Base-by-base conservation (phyloP, 2,329 filamentous ascomycete species). In the Penicillium sp. region DNA sequence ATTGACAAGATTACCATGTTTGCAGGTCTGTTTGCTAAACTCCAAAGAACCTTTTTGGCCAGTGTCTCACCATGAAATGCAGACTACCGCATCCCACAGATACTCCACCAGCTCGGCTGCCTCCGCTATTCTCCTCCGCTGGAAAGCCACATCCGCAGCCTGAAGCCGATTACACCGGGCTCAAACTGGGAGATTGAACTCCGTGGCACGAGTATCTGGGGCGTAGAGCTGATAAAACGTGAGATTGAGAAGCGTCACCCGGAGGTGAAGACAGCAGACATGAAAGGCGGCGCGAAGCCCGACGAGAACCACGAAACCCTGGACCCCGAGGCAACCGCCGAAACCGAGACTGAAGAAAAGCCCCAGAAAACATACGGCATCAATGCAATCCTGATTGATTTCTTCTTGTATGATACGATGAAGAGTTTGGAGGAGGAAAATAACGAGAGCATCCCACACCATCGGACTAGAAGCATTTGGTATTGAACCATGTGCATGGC, bases 1-100 rank as follows among this genome's bases (percentile, higher is more conserved):
- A 95, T 98, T 55, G 85, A 93, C 68, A 88, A 89, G 63, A 85
- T 98, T 57, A 98, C 93, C 45, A 97, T 97, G 84, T 98, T 98
- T 72, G 90, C 93, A 59, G 77, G 76, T 36, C 27, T 77, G 64
- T 29, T 53, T 38, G 10, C n/a, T 21, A 16, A 4, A 10, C 16
- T 8, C 2, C 13, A 15, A 13, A 4, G 3, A 5, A 31, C 7
- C 3, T 8, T 25, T 7, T 23, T 2, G 26, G 5, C 7, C 7
- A 14, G 17, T 10, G 9, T 1, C 34, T 43, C 27, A 43, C 26
- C 33, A 30, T 43, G 14, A 11, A 11, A 6, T 28, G 4, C 39
- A 77, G 93, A 98, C 70, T 98, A 98, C 62, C 85, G 93, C 29
- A 84, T 98, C 38, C 94, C 94, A 10, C 93, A 98, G 69, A 93